A percentile compares a stretch with the other conserved stretches of the same genome.
phyloP scores from a whole-genome alignment of 1,284 basidiomycete genomes.

The Sanguinoderma infundibulare region DNA sequence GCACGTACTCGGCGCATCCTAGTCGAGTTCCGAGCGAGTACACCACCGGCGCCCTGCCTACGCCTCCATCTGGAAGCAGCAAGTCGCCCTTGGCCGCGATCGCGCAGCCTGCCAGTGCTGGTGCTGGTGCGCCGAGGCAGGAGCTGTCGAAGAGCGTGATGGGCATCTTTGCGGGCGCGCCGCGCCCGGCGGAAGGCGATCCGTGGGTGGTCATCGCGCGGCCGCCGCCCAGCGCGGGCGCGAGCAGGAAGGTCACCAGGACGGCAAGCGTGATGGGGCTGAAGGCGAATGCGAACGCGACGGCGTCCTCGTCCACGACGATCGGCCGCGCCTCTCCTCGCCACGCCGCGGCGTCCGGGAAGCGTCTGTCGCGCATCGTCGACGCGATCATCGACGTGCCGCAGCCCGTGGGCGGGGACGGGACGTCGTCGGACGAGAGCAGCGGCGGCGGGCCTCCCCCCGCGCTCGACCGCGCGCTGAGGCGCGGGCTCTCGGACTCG shows the following conservation, averaged over 20 bases:
- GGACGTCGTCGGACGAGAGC: conserved; percentile 32
- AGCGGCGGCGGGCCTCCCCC: conserved; percentile 18
- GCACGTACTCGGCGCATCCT: conserved; percentile 46
- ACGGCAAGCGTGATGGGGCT: conserved; percentile 18
- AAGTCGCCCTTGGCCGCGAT: conserved; percentile 18
- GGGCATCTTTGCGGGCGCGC: conserved; percentile 87
- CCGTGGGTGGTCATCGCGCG: conserved; percentile 72
- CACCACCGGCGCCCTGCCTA: conserved; percentile 15
- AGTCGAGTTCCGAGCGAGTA: conserved; percentile 23
- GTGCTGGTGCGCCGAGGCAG: conserved; percentile 15
- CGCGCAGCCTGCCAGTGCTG: conserved; percentile 16
- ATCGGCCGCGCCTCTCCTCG: conserved; percentile 32
- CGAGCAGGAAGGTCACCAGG: conserved; percentile 23
- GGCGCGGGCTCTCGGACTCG: conserved; percentile 87
- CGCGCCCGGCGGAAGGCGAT: conserved; percentile 48
- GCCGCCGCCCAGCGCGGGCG: conserved; percentile 4
- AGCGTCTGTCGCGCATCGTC: conserved; percentile 32
- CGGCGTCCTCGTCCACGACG: no score
- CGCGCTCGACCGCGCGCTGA: conserved; percentile 69
- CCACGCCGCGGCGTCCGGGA: conserved; percentile 18
- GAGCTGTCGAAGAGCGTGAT: conserved; percentile 50
- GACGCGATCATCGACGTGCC: conserved; percentile 34
- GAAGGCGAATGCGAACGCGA: conserved; percentile 20
- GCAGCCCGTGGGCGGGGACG: conserved; percentile 1
- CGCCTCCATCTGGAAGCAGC: conserved; percentile 12